Base-by-base conservation (phyloP, 176 grass and related monocot species). In the Paspalum vaginatum region DNA sequence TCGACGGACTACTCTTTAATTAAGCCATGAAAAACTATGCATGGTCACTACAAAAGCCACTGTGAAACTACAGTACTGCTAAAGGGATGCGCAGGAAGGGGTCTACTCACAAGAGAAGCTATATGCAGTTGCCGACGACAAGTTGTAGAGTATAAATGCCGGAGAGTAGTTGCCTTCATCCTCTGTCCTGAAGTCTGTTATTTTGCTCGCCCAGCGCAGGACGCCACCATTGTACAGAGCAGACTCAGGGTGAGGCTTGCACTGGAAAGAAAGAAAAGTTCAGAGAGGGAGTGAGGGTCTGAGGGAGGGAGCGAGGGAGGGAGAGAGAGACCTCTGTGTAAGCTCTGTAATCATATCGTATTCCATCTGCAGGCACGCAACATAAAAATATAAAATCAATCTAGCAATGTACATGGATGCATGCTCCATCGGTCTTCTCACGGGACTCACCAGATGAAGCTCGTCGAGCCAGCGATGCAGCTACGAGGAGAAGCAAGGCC, bases 161-260 rank as follows among this genome's bases (percentile, higher is more conserved):
- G 91, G 91, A 21, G 89, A 84, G 67, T 91, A 90, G 70, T 81
- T 68, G 11, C 94, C 94, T 2, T 90, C 74, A 42, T 92, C 91
- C 37, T 88, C 85, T 53, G 58, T 85, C 25, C 78, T 45, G 67
- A 90, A 39, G 17, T 89, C 88, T 55, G 62, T 73, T 52, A 71
- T 16, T 9, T 67, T 84, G 57, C 25, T 91, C 27, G 70, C 81
- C 74, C 88, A 78, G 22, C 74, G 84, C 59, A 94, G 82, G 76
- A 97, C 79, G 60, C 94, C 94, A 32, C 94, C 94, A 57, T 85
- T 85, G 75, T 97, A 97, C 22, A 97, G 89, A 27, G 94, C 78
- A 25, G 91, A 85, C 47, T 97, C 91, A 42, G 94, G 90, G 55
- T 97, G 85, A 45, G 81, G 69, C 66, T 90, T 94, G 87, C 94